Percentiles rank a stretch among this genome's conserved stretches.
These are phyloP conservation scores for Ustilago esculenta DNA, from an alignment of 1,284 basidiomycete genomes.

Conservation along the genomic window DNA sequence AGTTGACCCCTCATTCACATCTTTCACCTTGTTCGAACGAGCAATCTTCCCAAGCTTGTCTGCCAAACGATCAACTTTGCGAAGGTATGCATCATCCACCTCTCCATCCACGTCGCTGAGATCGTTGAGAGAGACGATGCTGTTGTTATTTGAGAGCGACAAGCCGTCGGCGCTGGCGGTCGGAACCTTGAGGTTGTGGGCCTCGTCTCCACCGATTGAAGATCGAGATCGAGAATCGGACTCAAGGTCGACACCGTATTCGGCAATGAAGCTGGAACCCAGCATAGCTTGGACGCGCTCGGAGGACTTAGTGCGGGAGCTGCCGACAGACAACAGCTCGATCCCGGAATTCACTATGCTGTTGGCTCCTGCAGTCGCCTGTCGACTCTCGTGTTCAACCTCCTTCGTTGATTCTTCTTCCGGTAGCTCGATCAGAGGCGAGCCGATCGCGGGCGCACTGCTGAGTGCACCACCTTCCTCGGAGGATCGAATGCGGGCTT, in stretches of 20 bases:
- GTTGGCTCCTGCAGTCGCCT: background rate
- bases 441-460: constrained; percentile 8
- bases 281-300: constrained; percentile 43
- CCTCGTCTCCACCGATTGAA: constrained; percentile 11
- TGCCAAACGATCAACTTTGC: constrained; percentile 45
- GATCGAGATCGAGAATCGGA: constrained; percentile 14
- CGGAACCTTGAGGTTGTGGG: constrained; percentile 9
- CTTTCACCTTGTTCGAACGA: constrained; percentile 8
- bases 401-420: constrained; percentile 24
- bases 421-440: constrained; percentile 24
- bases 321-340: constrained; percentile 17
- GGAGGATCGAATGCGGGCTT: constrained; percentile 12
- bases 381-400: background rate
- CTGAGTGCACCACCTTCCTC: constrained; percentile 11
- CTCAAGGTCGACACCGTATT: constrained; percentile 33
- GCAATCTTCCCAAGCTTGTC: constrained; percentile 42
- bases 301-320: constrained; percentile 13
- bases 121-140: constrained; percentile 28
- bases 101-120: constrained; percentile 41
- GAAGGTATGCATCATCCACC: constrained; percentile 38
- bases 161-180: background rate
- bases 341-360: constrained; percentile 3
- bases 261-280: constrained; percentile 32
- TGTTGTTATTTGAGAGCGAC: constrained; percentile 11
- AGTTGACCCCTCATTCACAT: background rate